A percentile compares a stretch with the other conserved stretches of the same genome.
Evolutionary conservation across 1,139 yeast species (phyloP).

Genomic region (Saccharomycopsis phalli): DNA sequence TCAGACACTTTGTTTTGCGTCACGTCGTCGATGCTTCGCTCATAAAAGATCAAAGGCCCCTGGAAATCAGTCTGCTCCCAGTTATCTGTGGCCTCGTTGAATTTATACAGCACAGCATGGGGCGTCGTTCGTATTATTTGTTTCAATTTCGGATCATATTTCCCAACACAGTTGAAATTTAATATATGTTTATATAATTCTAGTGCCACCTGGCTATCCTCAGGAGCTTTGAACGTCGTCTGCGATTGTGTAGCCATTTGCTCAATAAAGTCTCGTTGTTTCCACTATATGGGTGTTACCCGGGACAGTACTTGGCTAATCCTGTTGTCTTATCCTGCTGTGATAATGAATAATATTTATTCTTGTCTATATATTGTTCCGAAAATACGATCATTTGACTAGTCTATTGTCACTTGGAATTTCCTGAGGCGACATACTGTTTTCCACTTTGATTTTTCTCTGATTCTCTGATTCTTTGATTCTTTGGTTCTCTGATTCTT

Average conservation of each 20-base stretch:
- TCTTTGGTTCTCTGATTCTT: too few species aligned
- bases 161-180: slow-evolving; percentile 71
- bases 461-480: too few species aligned
- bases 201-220: slow-evolving; percentile 23
- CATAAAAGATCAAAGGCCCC: slow-evolving; percentile 75
- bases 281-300: too few species aligned
- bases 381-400: too few species aligned
- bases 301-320: too few species aligned
- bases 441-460: too few species aligned
- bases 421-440: too few species aligned
- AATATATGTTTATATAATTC: slow-evolving; percentile 61
- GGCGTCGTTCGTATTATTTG: slow-evolving; percentile 69
- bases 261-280: too few species aligned
- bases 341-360: too few species aligned
- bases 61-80: slow-evolving; percentile 78
- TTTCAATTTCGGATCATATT: slow-evolving; percentile 75
- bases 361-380: too few species aligned
- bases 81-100: slow-evolving; percentile 52
- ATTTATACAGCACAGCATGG: slow-evolving; percentile 59
- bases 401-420: too few species aligned
- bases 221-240: not conserved
- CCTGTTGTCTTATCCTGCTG: too few species aligned
- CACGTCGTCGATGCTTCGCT: slow-evolving; percentile 40
- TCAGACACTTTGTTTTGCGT: slow-evolving; percentile 19
- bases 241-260: not conserved